Evolutionary conservation across 164 flowering plant genomes (phyloP), one percentile per base, ranked within the genome.

Genomic region (Macadamia tetraphylla): DNA sequence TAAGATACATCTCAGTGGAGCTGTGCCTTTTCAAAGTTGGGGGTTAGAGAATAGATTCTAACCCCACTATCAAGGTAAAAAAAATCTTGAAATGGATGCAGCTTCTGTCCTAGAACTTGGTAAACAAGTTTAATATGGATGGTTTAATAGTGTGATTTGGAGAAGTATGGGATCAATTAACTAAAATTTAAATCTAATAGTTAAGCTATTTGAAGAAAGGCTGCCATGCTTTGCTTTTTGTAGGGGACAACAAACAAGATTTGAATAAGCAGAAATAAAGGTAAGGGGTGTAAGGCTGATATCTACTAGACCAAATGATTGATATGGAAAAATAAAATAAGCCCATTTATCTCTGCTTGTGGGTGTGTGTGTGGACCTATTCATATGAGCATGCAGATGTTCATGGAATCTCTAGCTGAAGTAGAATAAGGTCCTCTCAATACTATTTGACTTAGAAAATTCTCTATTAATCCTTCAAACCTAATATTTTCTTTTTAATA

Each of bases 1-100:
- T 23, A 35, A 35, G 40, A 35, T 5, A 72, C 62, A 65, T 70
- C 73, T 60, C 32, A 73, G 79, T 65, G 64, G 63, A 68, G 62
- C 40, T 35, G 46, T 49, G 62, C 29, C 60, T 65, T 60, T 64
- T 59, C 29, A 60, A 42, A 64, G 67, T 31, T 72, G 30, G 5
- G 66, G 43, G 62, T 49, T 31, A 35, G 63, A 58, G 75, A 72
- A 76, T 72, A 72, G 65, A 76, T 76, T 76, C 75, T 61, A 48
- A 40, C 59, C 57, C 70, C 73, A 60, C 66, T 5, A 18, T 64
- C 52, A 74, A 74, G 66, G 48, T 52, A 69, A 32, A 11, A 63
- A 46, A 11, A 29, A 23, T 3, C 51, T 46, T 7, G 11, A 7
- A 46, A 49, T 49, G 8, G 53, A 49, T 10, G 11, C 53, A 49